Evolutionary conservation across 169 alveolate species (phyloP), one percentile per base, ranked within the genome.

Genomic region (Plasmodium reichenowi): DNA sequence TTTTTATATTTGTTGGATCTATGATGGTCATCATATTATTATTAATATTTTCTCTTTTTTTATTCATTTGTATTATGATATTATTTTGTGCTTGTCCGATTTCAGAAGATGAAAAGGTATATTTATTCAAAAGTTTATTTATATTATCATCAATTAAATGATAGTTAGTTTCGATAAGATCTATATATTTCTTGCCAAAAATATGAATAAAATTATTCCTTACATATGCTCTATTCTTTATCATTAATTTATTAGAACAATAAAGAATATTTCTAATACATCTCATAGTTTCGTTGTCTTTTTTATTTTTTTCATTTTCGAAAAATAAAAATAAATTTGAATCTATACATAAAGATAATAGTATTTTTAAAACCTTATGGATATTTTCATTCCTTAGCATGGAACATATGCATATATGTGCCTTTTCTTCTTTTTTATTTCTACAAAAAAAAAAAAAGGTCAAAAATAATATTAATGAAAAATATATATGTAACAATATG

Each of bases 241-340:
- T 76, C 38, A 47, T 62, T 64, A 76, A 43, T 64, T 76, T 76
- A 59, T 76, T 58, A 9, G 88, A 29, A 76, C 88, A 56, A 45
- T 76, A 76, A 7, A 76, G 45, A 12, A 76, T 76, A 68, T 76
- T 76, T 20, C 88, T 24, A 48, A 76, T 62, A 29, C 88, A 76
- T 48, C 52, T 76, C 29, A 48, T 76, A 26, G 50, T n/a, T 70
- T 54, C 62, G 50, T 64, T 20, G 48, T 76, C 70, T 2, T 22
- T 50, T 54, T 48, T 20, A 12, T 0, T 47, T n/a, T 43, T 64
- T 54, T 48, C n/a, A 12, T 0, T 47, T n/a, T 43, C 22, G 9
- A 76, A 38, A 17, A 58, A 29, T 22, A 32, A n/a, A 29, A 64
- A 26, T n/a, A 54, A 64, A 13, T 24, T 74, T 29, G 72, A 74